Evolutionary conservation across 2,329 filamentous ascomycete genomes (phyloP).

Genomic region (Fusarium robinianum): DNA sequence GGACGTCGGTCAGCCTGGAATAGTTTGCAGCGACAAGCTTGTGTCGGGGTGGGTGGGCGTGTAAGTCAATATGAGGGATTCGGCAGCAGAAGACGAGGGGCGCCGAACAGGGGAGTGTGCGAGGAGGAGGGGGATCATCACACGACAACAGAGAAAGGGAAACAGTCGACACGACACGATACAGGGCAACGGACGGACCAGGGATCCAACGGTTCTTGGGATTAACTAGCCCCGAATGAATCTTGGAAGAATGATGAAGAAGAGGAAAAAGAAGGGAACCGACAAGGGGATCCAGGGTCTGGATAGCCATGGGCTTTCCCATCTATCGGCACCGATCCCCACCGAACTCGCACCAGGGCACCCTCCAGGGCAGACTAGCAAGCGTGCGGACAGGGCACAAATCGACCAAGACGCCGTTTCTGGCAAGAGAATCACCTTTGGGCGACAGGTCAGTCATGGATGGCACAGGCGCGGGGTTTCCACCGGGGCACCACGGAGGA

Average conservation of each 20-base stretch:
- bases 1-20: too few species aligned
- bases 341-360: conserved; percentile 8
- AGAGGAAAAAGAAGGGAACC: conserved; percentile 8
- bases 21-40: too few species aligned
- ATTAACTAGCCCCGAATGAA: conserved; percentile 10
- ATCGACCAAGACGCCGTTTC: conserved; percentile 16
- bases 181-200: neutral
- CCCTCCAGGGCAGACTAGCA: conserved; percentile 24
- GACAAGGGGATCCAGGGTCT: conserved; percentile 8
- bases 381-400: conserved; percentile 14
- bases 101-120: conserved; percentile 12
- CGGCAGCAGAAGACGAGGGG: conserved; percentile 14
- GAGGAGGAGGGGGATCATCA: conserved; percentile 23
- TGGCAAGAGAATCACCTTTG: neutral
- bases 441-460: neutral
- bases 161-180: conserved; percentile 5
- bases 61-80: conserved; percentile 36
- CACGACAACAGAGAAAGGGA: conserved; percentile 21
- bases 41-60: conserved; percentile 23
- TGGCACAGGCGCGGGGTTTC: conserved; percentile 4
- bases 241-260: conserved; percentile 5
- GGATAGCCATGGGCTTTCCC: conserved; percentile 7
- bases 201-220: conserved; percentile 4
- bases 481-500: conserved; percentile 3
- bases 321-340: conserved; percentile 7